These are phyloP conservation scores for Blastobotrys persicus DNA, from an alignment of 1,139 yeast genomes.

Conservation along the genomic window DNA sequence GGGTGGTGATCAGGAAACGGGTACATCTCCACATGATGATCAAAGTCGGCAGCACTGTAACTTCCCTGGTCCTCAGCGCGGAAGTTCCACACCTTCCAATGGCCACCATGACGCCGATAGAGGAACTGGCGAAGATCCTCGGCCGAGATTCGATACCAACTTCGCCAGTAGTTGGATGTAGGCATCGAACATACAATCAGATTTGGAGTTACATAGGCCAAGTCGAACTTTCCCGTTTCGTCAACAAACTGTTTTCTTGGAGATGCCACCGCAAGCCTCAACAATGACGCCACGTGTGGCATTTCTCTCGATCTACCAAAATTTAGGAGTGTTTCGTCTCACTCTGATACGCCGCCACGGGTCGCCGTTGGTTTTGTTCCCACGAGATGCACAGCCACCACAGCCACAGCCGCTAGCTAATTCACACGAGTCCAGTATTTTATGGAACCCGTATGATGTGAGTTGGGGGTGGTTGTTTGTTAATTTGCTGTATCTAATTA, in stretches of 20 bases:
- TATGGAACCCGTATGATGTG: no score
- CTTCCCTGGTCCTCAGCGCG: slow-evolving; percentile 58
- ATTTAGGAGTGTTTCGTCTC: neutral
- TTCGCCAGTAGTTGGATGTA: slow-evolving; percentile 44
- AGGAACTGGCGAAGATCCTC: slow-evolving; percentile 52
- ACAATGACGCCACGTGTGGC: slow-evolving; percentile 22
- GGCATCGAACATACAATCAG: slow-evolving; percentile 77
- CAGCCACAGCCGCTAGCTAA: no score
- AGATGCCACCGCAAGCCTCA: slow-evolving; percentile 26
- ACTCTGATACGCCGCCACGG: no score
- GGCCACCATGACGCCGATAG: slow-evolving; percentile 46
- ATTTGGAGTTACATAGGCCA: slow-evolving; percentile 60
- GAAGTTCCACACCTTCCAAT: slow-evolving; percentile 76
- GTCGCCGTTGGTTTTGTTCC: no score
- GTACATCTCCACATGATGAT: slow-evolving; percentile 40
- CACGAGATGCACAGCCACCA: no score
- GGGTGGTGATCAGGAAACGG: slow-evolving; percentile 80
- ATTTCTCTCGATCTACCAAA: slow-evolving; percentile 1
- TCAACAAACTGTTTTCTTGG: slow-evolving; percentile 29
- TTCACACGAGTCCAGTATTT: no score
- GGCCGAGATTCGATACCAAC: slow-evolving; percentile 56
- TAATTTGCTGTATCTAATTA: no score
- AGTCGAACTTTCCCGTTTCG: slow-evolving; percentile 43
- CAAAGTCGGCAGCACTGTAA: slow-evolving; percentile 40
- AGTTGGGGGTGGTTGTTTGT: no score